Base-by-base conservation (phyloP, 2,329 filamentous ascomycete species). In the Penicillium concentricum region DNA sequence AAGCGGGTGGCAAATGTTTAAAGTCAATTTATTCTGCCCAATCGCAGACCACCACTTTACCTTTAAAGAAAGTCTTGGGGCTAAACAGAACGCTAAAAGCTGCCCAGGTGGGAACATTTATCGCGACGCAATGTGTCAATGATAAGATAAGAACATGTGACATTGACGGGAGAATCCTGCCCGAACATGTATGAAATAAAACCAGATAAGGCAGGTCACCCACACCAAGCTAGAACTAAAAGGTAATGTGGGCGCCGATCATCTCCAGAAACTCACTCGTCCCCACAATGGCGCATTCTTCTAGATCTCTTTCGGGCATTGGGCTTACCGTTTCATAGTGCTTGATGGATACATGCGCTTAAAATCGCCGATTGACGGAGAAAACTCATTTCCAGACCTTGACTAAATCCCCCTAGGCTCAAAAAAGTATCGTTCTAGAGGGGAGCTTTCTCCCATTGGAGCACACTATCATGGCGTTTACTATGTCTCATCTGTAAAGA, bases 91-190 rank as follows among this genome's bases (percentile, higher is more conserved):
- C 38, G 20, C 38, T 34, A 16, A 18, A 24, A 26, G n/a, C 22
- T 28, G 18, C 3, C 28, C 28, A 28, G 30, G 10, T 4, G 34
- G 15, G 7, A 24, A 22, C 16, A 34, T 46, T n/a, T 46, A 32
- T 24, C 32, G 28, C n/a, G 16, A 42, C 24, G 4, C 9, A 24
- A 28, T 26, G 28, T 42, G 26, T 39, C 52, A 28, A 28, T 4
- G n/a, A 8, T 24, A 26, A 42, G 54, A 63, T 52, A 56, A 47
- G 26, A 48, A 20, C 18, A 51, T 38, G 46, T 58, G 37, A 42
- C 46, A 57, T 37, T 3, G 30, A 15, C 10, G 28, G 28, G n/a
- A 24, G 43, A 41, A 53, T 32, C 20, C 34, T 24, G 18, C n/a
- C n/a, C n/a, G n/a, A n/a, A n/a, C 30, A 37, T 47, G 41, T 51